These are phyloP conservation scores for Batkoa obscura DNA, from an alignment of 371 early-diverging fungal genomes.

Conservation along the genomic window DNA sequence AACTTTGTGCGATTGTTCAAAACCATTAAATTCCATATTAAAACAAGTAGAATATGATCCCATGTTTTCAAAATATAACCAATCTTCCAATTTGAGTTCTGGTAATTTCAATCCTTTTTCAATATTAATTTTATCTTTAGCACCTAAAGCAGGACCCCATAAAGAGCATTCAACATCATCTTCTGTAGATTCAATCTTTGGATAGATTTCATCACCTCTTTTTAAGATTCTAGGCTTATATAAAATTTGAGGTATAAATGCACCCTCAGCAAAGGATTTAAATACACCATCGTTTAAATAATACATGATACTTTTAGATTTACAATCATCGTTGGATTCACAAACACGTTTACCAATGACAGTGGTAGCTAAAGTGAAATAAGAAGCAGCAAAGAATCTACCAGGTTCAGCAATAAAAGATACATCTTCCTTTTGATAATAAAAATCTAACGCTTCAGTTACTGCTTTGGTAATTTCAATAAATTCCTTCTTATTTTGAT, in stretches of 20 bases:
- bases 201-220: conserved; percentile 13
- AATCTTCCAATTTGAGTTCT: conserved; percentile 80
- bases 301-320: conserved; percentile 53
- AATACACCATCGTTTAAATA: conserved; percentile 97
- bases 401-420: conserved; percentile 96
- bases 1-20: conserved; percentile 56
- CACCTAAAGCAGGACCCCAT: conserved; percentile 98
- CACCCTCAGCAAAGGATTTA: conserved; percentile 91
- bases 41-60: conserved; percentile 91
- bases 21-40: conserved; percentile 81
- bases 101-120: conserved; percentile 37
- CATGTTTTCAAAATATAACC: conserved; percentile 90
- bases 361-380: conserved; percentile 80
- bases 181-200: conserved; percentile 10
- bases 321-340: conserved; percentile 19
- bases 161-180: conserved; percentile 25
- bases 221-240: conserved; percentile 12
- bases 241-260: conserved; percentile 85
- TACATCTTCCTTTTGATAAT: conserved; percentile 58
- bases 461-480: conserved; percentile 29
- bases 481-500: conserved; percentile 22
- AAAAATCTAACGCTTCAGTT: conserved; percentile 26
- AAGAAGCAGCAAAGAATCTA: conserved; percentile 83
- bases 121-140: conserved; percentile 78
- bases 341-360: conserved; percentile 65